Evolutionary conservation across 768 basidiomycete species (phyloP).

Genomic region (Lactarius indigo): DNA sequence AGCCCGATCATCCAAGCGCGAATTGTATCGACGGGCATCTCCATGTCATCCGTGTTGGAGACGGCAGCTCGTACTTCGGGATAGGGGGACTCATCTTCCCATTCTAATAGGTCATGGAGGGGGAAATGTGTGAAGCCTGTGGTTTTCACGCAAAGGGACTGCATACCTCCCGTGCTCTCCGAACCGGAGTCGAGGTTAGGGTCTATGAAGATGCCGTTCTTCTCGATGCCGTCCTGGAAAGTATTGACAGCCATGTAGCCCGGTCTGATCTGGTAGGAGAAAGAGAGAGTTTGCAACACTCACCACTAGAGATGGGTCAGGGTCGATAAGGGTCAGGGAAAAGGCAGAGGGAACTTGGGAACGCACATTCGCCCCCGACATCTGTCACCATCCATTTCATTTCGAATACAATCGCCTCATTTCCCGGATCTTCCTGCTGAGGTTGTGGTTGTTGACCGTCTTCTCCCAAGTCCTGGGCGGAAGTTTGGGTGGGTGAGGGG

Average conservation of each 20-base stretch:
- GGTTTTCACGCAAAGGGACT: neutral
- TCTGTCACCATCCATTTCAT: constrained; percentile 24
- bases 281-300: neutral
- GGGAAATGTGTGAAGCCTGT: neutral
- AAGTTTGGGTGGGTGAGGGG: neutral
- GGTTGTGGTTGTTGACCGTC: constrained; percentile 4
- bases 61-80: constrained; percentile 79
- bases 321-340: neutral
- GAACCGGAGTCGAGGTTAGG: constrained; percentile 24
- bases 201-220: constrained; percentile 22
- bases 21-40: constrained; percentile 57
- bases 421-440: neutral
- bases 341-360: too few relatives aligned
- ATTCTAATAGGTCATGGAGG: constrained; percentile 5
- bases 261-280: neutral
- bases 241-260: neutral
- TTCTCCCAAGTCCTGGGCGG: constrained; percentile 1
- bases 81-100: constrained; percentile 77
- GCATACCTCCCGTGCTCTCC: constrained; percentile 19
- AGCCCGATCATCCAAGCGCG: constrained; percentile 74
- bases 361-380: constrained; percentile 11
- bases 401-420: constrained; percentile 10
- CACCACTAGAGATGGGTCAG: constrained; percentile 17
- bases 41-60: constrained; percentile 66
- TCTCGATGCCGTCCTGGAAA: constrained; percentile 19